A percentile compares a stretch with the other conserved stretches of the same genome.
These are phyloP conservation scores for Aspergillus nomiae DNA, from an alignment of 2,329 filamentous ascomycete genomes.

Conservation along the genomic window DNA sequence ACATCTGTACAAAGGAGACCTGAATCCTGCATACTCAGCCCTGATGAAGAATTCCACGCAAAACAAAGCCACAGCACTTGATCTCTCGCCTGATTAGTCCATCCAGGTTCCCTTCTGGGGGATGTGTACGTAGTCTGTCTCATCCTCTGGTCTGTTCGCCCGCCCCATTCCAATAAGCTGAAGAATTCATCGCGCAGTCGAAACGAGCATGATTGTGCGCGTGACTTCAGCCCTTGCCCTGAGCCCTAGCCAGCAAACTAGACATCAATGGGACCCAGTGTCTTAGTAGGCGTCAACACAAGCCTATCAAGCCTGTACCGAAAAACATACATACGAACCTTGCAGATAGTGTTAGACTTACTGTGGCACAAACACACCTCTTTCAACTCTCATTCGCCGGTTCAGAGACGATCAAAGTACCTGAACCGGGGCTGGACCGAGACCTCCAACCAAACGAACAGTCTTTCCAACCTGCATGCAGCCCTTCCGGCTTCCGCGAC, in stretches of 20 bases:
- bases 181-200: neutral
- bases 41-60: neutral
- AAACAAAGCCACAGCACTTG: neutral
- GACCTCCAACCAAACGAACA: neutral
- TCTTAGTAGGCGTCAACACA: neutral
- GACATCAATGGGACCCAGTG: neutral
- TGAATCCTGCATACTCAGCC: conserved; percentile 5
- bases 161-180: neutral
- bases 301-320: neutral
- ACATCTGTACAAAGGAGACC: neutral
- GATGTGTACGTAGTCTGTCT: neutral
- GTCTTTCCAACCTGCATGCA: neutral
- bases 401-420: neutral
- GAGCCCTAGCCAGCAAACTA: neutral
- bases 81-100: neutral
- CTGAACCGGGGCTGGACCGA: neutral
- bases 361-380: neutral
- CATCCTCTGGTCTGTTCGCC: neutral
- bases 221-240: conserved; percentile 1
- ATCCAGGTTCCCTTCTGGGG: neutral
- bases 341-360: neutral
- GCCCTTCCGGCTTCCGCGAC: conserved; percentile 1
- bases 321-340: neutral
- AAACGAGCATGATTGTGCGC: neutral
- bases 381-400: neutral